Evolutionary conservation across 2,329 filamentous ascomycete species (phyloP), one percentile per base, ranked within the genome.

Genomic region (Fusarium tupiense): DNA sequence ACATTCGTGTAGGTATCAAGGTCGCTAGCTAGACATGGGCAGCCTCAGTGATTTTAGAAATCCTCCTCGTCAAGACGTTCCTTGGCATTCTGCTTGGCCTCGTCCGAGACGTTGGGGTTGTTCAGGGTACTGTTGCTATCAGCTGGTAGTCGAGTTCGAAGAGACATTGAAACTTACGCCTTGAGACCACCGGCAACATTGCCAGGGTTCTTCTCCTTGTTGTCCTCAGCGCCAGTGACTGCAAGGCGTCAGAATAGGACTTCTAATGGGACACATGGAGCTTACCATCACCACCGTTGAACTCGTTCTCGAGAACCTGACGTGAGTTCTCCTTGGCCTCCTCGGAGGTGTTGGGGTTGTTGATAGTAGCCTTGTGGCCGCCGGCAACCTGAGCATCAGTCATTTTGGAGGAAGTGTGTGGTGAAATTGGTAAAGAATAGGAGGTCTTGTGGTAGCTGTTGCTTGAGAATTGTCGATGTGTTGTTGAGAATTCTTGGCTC

Each of bases 291-390:
- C 82, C 83, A 8, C 84, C 83, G 61, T 85, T 83, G 71, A 86
- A 85, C 73, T 88, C 82, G 38, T 87, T 83, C 35, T 89, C 83
- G 60, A 90, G 86, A 14, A 89, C 81, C 44, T 86, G 79, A 67
- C 83, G 84, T 64, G 88, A 89, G 82, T 89, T 84, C 78, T 89
- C 78, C 84, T 90, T 90, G 66, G 88, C 81, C 79, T 88, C 86
- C 58, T 88, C 78, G 0, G 87, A 89, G 62, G 84, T 86, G 80
- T 89, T 88, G 73, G 88, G 87, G 83, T 89, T 90, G 80, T 86
- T 86, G 69, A 90, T 76, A 78, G 85, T 88, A 66, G 88, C 88
- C 85, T 91, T 90, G 85, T 90, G 88, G 80, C 88, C 88, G 67
- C 86, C 87, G 73, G 87, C 85, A 72, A 89, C 77, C 71, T 89